phyloP scores from a whole-genome alignment of 345 rosid genomes.

The Lenwebbia sp. region DNA sequence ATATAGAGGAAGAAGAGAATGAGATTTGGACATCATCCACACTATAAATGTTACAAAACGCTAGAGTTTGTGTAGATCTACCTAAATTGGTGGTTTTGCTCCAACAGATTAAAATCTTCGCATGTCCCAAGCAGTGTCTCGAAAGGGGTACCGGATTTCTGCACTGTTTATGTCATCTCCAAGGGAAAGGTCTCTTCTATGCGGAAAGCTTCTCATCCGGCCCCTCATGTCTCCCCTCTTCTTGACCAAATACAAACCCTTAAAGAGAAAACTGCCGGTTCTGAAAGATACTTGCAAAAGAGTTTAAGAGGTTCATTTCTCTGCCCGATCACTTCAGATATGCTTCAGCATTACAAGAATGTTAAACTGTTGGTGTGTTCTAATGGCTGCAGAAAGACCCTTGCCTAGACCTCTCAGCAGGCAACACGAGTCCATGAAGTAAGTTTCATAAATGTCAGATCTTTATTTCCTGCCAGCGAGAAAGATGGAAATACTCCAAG shows the following conservation, averaged over 20 bases:
- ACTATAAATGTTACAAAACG: neutral
- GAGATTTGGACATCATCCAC: neutral
- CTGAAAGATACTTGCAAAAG: conserved; percentile 18
- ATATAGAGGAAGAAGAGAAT: neutral
- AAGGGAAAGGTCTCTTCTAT: conserved; percentile 69
- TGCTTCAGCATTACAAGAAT: neutral
- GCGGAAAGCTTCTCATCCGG: conserved; percentile 41
- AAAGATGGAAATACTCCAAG: neutral
- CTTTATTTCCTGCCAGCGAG: neutral
- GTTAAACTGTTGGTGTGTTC: neutral
- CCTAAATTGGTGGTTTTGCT: neutral
- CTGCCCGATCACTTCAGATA: neutral
- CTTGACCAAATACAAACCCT: conserved; percentile 35
- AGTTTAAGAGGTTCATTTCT: conserved; percentile 35
- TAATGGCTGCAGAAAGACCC: conserved; percentile 28
- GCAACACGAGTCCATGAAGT: conserved; percentile 45
- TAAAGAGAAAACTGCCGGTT: neutral
- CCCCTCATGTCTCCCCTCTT: conserved; percentile 59
- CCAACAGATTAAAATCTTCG: conserved; percentile 49
- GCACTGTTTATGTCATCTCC: conserved; percentile 61
- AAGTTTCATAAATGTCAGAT: conserved; percentile 3
- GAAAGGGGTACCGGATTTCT: conserved; percentile 75
- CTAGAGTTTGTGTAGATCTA: neutral
- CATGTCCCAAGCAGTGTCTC: conserved; percentile 49
- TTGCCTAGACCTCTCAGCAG: conserved; percentile 18